These are phyloP conservation scores for Lignosus rhinocerotis DNA, from an alignment of 1,284 basidiomycete species.

Conservation along the genomic window DNA sequence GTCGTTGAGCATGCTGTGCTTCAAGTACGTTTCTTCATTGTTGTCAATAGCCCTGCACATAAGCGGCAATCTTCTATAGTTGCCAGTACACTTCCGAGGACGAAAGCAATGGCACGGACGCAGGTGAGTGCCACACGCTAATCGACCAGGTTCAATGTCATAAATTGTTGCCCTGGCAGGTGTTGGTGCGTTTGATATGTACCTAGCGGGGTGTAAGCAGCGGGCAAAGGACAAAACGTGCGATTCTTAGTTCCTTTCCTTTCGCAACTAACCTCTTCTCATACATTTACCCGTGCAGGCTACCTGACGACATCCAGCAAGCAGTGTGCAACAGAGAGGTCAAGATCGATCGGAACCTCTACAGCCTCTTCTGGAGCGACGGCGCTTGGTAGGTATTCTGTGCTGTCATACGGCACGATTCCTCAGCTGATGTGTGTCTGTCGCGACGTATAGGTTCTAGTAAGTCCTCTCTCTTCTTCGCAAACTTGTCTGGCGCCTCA, in stretches of 20 bases:
- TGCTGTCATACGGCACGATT: neutral
- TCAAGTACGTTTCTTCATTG: constrained; percentile 18
- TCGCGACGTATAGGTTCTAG: constrained; percentile 19
- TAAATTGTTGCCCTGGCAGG: neutral
- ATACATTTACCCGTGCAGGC: neutral
- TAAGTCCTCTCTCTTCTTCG: neutral
- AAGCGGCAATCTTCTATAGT: neutral
- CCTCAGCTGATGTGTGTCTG: neutral
- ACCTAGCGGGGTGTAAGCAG: neutral
- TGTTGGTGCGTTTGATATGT: constrained; percentile 6
- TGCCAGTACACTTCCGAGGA: constrained; percentile 16
- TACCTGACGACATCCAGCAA: constrained; percentile 19
- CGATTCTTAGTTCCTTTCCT: neutral
- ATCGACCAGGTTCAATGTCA: neutral
- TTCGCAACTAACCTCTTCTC: no score
- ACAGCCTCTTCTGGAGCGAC: constrained; percentile 16
- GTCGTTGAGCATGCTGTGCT: constrained; percentile 26
- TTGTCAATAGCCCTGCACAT: neutral
- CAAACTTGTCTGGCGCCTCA: neutral
- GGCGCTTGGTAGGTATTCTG: constrained; percentile 17
- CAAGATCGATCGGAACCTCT: constrained; percentile 21
- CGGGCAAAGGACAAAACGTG: constrained; percentile 15
- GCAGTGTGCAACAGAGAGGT: constrained; percentile 24
- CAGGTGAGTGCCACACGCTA: constrained; percentile 5
- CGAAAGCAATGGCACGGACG: constrained; percentile 12